A percentile compares a stretch with the other conserved stretches of the same genome.
Conservation (phyloP, 768 basidiomycete species). For the Suillus placidus region DNA sequence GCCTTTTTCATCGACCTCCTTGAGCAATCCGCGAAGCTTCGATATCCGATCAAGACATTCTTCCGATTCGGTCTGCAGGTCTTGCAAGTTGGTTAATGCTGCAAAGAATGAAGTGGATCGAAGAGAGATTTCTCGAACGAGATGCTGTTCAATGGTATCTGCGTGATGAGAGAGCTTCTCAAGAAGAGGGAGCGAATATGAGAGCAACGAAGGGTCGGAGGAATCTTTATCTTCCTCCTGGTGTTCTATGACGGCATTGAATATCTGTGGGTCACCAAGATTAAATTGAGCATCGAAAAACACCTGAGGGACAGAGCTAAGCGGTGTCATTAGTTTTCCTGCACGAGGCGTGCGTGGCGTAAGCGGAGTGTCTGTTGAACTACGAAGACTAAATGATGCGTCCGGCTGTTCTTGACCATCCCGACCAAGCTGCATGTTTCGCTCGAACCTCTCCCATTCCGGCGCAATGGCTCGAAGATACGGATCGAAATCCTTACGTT, state of each 20-base stretch:
- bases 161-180: slow-evolving; percentile 92
- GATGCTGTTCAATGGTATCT: slow-evolving; percentile 92
- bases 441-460: slow-evolving; percentile 79
- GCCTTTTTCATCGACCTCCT: slow-evolving; percentile 73
- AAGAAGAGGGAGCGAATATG: slow-evolving; percentile 73
- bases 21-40: slow-evolving; percentile 69
- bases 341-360: slow-evolving; percentile 37
- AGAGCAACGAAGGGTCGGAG: slow-evolving; percentile 61
- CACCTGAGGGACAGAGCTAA: slow-evolving; percentile 75
- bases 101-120: slow-evolving; percentile 96
- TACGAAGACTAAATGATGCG: slow-evolving; percentile 13
- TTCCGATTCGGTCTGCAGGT: slow-evolving; percentile 87
- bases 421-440: slow-evolving; percentile 36
- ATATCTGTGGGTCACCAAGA: slow-evolving; percentile 78
- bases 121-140: slow-evolving; percentile 87
- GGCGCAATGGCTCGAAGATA: slow-evolving; percentile 73
- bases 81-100: slow-evolving; percentile 91
- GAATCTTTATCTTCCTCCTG: slow-evolving; percentile 39
- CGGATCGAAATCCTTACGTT: slow-evolving; percentile 80
- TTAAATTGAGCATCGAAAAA: slow-evolving; percentile 84
- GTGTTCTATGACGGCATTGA: slow-evolving; percentile 74
- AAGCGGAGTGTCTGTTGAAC: slow-evolving; percentile 12
- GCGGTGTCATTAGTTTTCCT: slow-evolving; percentile 59
- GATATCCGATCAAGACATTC: slow-evolving; percentile 78
- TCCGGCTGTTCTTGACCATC: slow-evolving; percentile 36